Evolutionary conservation across 2,329 filamentous ascomycete species (phyloP), one percentile per base, ranked within the genome.

Genomic region (Ascochyta pisi): DNA sequence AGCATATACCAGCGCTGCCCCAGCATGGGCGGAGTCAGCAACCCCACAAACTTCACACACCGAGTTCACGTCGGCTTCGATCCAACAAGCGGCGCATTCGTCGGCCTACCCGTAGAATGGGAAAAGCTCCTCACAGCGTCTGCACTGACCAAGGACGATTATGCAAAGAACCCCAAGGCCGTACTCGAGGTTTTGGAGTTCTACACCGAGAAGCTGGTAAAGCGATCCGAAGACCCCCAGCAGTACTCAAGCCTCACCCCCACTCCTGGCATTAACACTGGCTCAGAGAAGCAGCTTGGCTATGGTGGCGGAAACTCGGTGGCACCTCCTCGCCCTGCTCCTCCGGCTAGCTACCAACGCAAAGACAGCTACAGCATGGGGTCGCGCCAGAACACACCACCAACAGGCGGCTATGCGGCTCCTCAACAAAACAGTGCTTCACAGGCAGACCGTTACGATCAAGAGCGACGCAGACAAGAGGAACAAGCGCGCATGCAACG

Each of bases 31-130:
- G 95, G 95, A 66, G 95, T 99, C 53, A 97, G 94, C 79, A 97
- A 98, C 76, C 95, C 95, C 6, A 98, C 95, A 63, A 97, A 98
- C 80, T 99, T 99, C 80, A 92, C 90, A 23, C 95, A 99, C 75
- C 90, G 93, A 42, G 93, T 99, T 23, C 95, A 99, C 75, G 95
- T 99, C 64, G 95, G 95, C 57, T 99, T 98, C 73, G 95, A 99
- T 74, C 92, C 94, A 24, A 89, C 92, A 68, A 96, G 92, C 2
- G 95, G 95, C 62, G 92, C 95, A 65, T 99, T 99, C 70, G 92
- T 96, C 43, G 95, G 95, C 35, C 78, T 99, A 65, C 95, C 95
- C 1, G 89, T 92, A 5, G 95, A 99, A 80, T 99, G 95, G 95
- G 95, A 96, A 72, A 96, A 96, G 77, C 83, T 99, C 47, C 83